A percentile compares a stretch with the other conserved stretches of the same genome.
Conservation (phyloP, 106 monocot genomes). For the Hemerocallis citrina region DNA sequence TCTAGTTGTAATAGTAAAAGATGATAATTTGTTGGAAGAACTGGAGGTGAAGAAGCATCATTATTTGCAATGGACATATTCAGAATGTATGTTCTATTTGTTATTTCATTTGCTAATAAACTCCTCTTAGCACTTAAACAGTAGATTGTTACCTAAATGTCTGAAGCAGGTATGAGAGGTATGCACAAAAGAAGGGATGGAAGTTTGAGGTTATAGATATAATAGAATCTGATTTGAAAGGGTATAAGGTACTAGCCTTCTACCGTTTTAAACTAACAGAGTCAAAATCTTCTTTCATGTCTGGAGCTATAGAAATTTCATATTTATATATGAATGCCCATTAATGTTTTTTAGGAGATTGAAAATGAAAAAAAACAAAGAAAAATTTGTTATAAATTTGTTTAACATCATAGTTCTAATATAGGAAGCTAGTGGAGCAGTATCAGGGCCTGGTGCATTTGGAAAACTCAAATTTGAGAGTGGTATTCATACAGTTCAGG, state of each 20-base stretch:
- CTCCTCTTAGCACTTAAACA: neutral
- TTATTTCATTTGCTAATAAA: neutral
- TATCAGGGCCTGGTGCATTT: constrained; percentile 76
- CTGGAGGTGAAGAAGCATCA: constrained; percentile 99
- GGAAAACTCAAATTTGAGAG: constrained; percentile 95
- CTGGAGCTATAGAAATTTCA: no score
- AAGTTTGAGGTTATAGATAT: constrained; percentile 78
- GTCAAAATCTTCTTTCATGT: neutral
- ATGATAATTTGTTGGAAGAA: constrained; percentile 37
- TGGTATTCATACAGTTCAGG: constrained; percentile 99
- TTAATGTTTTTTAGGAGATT: no score
- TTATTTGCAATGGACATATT: constrained; percentile 98
- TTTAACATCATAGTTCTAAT: constrained; percentile 1
- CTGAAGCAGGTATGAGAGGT: constrained; percentile 65
- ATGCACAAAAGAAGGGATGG: constrained; percentile 86
- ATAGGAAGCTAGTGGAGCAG: constrained; percentile 95
- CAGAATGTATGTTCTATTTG: constrained; percentile 49
- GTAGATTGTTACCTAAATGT: neutral
- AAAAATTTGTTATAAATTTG: constrained; percentile 3
- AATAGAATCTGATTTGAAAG: constrained; percentile 82
- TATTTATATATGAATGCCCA: no score
- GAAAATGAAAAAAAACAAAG: no score
- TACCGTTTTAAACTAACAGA: neutral
- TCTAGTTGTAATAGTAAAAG: no score
- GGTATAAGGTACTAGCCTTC: constrained; percentile 55